Base-by-base conservation (phyloP, 768 basidiomycete species). In the Basidioascus undulatus region DNA sequence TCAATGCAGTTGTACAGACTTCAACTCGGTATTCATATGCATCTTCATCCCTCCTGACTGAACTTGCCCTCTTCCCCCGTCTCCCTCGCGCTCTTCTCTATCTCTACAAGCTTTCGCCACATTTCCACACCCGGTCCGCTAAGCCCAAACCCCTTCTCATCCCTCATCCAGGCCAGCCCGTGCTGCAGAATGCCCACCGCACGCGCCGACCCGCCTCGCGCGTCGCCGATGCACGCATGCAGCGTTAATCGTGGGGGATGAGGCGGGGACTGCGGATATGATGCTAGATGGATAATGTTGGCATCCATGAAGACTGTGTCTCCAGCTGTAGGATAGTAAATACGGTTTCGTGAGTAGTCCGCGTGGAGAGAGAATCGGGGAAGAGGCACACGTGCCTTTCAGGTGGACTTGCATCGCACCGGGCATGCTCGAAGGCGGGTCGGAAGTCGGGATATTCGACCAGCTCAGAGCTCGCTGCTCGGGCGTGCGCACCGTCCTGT, bases 271-370 rank as follows among this genome's bases (percentile, higher is more conserved):
- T 65, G 59, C 43, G 62, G 63, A 53, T 81, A 81, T 6, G 65
- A 62, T 5, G 71, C 76, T 41, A 74, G 75, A 49, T 81, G 78
- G 9, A 81, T 60, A 43, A 80, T 72, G 52, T 81, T 80, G 47
- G 66, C 70, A 51, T 77, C 76, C 55, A 81, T 80, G 55, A 81
- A 80, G 19, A 76, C 74, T 0, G 73, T 74, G 44, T 81, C 72
- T 0, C 77, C 76, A 0, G 71, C 76, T 74, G 47, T 32, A 31
- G 35, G 33, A 2, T 7, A 10, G 26, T 32, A 23, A 23, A 19
- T 31, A 39, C 23, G 9, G 28, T 24, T 39, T 16, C 16, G 9
- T 13, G 34, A n/a, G 20, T 27, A 11, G 7, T 9, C 13, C 15
- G 21, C 15, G 25, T n/a, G 19, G 36, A 5, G 10, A 23, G 21